Conservation (phyloP, 345 rosid genomes). For the Aegle marmelos region DNA sequence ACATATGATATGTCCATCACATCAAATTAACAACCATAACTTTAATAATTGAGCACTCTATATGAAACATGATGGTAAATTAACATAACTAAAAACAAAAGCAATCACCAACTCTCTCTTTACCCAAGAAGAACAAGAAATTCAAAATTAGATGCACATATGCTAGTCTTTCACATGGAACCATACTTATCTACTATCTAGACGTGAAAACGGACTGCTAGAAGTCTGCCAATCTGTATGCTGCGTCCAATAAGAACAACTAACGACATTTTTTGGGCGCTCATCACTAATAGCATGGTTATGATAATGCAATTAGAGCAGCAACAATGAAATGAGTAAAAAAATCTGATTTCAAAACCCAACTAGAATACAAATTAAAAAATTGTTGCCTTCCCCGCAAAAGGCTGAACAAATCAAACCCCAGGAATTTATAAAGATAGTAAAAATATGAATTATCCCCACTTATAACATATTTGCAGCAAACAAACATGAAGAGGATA, state of each 20-base stretch:
- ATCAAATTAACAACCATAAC: neutral
- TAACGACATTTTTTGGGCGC: neutral
- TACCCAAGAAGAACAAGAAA: neutral
- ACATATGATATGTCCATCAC: neutral
- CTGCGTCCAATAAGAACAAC: neutral
- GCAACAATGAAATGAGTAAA: neutral
- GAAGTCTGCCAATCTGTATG: neutral
- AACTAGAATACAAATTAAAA: neutral
- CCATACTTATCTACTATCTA: neutral
- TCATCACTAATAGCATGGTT: neutral
- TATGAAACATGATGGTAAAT: neutral
- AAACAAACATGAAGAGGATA: neutral
- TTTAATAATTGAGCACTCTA: neutral
- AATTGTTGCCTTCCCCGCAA: neutral
- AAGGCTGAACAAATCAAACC: neutral
- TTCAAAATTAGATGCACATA: neutral
- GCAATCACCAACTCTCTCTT: neutral
- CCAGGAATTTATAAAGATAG: neutral
- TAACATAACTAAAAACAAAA: neutral
- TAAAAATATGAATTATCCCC: neutral
- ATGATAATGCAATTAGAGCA: neutral
- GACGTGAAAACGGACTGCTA: neutral
- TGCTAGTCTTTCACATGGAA: neutral
- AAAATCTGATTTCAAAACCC: neutral
- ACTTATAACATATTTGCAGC: neutral